Conservation (phyloP, 75 land plant genomes). For the Pinus albicaulis region DNA sequence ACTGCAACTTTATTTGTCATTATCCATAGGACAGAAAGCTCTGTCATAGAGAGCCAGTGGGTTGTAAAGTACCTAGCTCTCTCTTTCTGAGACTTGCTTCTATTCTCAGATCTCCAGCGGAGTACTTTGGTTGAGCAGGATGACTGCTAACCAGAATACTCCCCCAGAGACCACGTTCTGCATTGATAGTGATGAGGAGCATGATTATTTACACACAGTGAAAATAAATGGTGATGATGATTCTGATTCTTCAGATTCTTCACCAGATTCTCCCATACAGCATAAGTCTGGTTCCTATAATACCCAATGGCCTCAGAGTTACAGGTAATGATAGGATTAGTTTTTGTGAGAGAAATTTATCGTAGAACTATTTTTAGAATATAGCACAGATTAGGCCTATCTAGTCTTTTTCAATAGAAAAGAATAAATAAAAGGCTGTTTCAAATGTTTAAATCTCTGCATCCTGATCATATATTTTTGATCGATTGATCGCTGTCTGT, state of each 20-base stretch:
- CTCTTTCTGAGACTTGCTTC: too few species aligned
- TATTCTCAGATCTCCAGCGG: too few species aligned
- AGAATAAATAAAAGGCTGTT: neutral
- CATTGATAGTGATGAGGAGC: too few species aligned
- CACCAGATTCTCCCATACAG: slow-evolving; percentile 20
- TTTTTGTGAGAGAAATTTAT: too few species aligned
- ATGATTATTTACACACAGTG: too few species aligned
- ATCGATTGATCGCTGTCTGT: neutral
- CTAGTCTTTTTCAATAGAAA: neutral
- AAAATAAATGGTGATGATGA: slow-evolving; percentile 17
- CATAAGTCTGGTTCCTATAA: slow-evolving; percentile 33
- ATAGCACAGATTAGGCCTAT: neutral
- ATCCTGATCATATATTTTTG: neutral
- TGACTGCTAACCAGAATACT: too few species aligned
- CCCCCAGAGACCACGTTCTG: too few species aligned
- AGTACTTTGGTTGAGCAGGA: too few species aligned
- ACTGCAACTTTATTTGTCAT: too few species aligned
- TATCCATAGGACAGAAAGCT: too few species aligned
- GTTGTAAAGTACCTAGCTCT: too few species aligned
- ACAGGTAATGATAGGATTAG: slow-evolving; percentile 39
- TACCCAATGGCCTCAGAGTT: slow-evolving; percentile 74
- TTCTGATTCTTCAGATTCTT: slow-evolving; percentile 47
- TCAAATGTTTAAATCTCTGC: neutral
- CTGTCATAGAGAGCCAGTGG: too few species aligned
- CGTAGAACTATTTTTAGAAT: neutral